Evolutionary conservation across 1,284 basidiomycete species (phyloP).

Genomic region (Trichosporon faecale): DNA sequence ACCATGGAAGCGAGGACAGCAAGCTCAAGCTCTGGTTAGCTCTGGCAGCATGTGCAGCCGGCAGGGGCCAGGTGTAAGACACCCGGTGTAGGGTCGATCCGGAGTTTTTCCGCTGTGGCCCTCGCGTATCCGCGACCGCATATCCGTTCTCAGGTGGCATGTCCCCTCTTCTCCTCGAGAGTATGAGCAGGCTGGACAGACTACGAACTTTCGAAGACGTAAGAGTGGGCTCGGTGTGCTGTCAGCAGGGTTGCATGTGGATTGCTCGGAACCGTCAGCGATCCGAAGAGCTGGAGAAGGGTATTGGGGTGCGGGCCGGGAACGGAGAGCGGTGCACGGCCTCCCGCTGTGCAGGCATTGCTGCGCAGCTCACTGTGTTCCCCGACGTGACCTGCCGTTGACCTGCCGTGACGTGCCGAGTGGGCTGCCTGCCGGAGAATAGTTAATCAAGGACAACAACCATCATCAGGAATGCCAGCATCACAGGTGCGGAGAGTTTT

Average conservation of each 20-base stretch:
- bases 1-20: neutral
- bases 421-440: neutral
- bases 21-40: neutral
- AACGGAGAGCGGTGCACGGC: neutral
- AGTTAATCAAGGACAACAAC: neutral
- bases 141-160: neutral
- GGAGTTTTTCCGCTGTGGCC: neutral
- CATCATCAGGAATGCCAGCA: neutral
- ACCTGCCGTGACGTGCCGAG: neutral
- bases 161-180: neutral
- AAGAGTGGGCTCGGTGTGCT: neutral
- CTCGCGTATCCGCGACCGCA: neutral
- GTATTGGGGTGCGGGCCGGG: neutral
- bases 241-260: neutral
- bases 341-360: neutral
- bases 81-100: neutral
- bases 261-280: neutral
- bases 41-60: neutral
- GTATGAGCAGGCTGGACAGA: neutral
- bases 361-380: neutral
- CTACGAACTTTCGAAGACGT: neutral
- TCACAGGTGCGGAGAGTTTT: neutral
- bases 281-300: neutral
- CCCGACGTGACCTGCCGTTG: neutral
- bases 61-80: neutral